Evolutionary conservation across 176 grass and related monocot genomes (phyloP).

Genomic region (Aegilops sharonensis): DNA sequence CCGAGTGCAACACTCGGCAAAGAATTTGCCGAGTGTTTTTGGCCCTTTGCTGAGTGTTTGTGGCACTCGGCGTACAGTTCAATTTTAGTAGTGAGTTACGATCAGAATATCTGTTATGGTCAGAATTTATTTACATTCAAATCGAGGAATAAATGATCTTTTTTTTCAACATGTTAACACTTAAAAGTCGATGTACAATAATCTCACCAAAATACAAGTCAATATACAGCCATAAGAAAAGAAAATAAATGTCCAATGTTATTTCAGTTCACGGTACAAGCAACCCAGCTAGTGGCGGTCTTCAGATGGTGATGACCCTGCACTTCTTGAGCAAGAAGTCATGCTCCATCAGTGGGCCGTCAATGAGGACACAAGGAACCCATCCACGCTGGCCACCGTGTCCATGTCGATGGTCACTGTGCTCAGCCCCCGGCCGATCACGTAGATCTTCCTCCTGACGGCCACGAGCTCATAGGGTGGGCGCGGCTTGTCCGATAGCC

Average conservation of each 20-base stretch:
- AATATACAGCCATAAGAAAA: too few species aligned
- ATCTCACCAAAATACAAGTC: background rate
- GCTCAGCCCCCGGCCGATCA: constrained; percentile 57
- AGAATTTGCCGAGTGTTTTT: too few species aligned
- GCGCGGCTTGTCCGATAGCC: constrained; percentile 43
- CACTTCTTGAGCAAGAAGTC: constrained; percentile 49
- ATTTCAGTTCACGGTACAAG: background rate
- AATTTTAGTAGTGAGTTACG: too few species aligned
- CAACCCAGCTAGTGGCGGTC: background rate
- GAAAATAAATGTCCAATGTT: background rate
- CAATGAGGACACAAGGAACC: constrained; percentile 42
- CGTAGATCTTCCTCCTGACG: constrained; percentile 47
- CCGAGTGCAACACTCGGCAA: too few species aligned
- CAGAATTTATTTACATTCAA: too few species aligned
- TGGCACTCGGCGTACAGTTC: too few species aligned
- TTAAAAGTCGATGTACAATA: background rate
- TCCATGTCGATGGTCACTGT: constrained; percentile 47
- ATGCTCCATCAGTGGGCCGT: constrained; percentile 28
- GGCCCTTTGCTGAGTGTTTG: too few species aligned
- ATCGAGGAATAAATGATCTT: too few species aligned
- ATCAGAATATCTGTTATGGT: too few species aligned
- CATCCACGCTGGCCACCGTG: constrained; percentile 33
- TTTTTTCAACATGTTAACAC: background rate
- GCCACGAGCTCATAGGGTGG: constrained; percentile 39
- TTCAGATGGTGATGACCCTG: constrained; percentile 47